These are phyloP conservation scores for Pseudocercospora eumusae DNA, from an alignment of 2,329 filamentous ascomycete genomes.

Conservation along the genomic window DNA sequence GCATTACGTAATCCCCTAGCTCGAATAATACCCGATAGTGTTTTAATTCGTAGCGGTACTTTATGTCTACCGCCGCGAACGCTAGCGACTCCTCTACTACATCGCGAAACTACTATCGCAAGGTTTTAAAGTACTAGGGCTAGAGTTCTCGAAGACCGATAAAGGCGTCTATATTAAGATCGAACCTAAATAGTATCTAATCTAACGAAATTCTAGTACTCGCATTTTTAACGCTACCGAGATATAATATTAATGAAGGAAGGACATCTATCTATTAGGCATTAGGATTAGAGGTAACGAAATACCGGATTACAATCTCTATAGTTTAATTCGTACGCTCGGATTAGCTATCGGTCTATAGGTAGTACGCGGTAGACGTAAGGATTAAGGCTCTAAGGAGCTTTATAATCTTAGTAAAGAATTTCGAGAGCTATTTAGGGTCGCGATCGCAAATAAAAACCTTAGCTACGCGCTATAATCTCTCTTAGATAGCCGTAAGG, in stretches of 20 bases:
- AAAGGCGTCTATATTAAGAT: not conserved
- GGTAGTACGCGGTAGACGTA: not conserved
- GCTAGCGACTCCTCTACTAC: not conserved
- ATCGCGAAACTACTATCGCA: not conserved
- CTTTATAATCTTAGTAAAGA: not conserved
- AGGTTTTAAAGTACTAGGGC: not conserved
- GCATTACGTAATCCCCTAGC: not conserved
- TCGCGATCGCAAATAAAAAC: constrained; percentile 4
- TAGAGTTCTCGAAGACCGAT: not conserved
- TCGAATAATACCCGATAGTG: not conserved
- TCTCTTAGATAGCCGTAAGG: not conserved
- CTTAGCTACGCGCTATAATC: not conserved
- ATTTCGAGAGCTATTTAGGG: constrained; percentile 9
- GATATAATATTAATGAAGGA: not conserved
- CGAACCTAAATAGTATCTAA: not conserved
- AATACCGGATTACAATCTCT: not conserved
- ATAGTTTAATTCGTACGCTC: not conserved
- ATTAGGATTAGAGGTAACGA: not conserved
- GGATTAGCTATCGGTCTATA: not conserved
- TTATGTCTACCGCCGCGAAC: not conserved
- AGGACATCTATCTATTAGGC: not conserved
- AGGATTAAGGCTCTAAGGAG: not conserved
- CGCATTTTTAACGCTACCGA: not conserved
- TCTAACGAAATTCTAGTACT: not conserved
- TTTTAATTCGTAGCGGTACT: not conserved